Base-by-base conservation (phyloP, 2,329 filamentous ascomycete species). In the Grosmannia serpens region DNA sequence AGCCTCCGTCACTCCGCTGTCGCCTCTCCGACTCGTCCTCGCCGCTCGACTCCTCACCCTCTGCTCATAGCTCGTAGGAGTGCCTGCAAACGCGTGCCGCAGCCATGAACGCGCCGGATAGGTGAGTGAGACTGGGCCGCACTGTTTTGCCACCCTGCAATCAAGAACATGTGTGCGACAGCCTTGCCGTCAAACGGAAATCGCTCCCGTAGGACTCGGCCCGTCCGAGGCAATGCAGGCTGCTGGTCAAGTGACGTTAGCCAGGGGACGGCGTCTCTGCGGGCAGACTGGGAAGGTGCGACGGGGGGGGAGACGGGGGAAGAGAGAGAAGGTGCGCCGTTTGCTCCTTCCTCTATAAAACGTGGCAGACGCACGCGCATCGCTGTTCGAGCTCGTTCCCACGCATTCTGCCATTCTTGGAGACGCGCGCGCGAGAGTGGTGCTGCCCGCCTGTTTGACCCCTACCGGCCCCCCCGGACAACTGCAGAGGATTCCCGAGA, bases 21-120 rank as follows among this genome's bases (percentile, higher is more conserved):
- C 41, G 41, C 41, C 41, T n/a, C n/a, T n/a, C n/a, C n/a, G n/a
- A 17, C 22, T 20, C 47, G 47, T n/a, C 38, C 27, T 7, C 51
- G 15, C 33, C 20, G 15, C 13, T 10, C 50, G 10, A 11, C 20
- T 53, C n/a, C 22, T 27, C 27, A 8, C 26, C 20, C 22, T 27
- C 15, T 29, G 11, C 9, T 51, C 15, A 31, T 26, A n/a, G 27
- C 3, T 17, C 26, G 17, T 11, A 51, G 17, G n/a, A 51, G 17
- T n/a, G 27, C 9, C 49, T n/a, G 7, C 22, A 20, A 17, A 51
- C 13, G 11, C 5, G 11, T 2, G 20, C 2, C 27, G 41, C 17
- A 55, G 76, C 64, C 31, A 81, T 82, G 79, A 82, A 82, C 71
- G 79, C 79, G 15, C 79, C 79, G 22, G 79, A 82, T 67, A 73